Conservation (phyloP, 345 rosid species). For the Eucalyptus coolabah region DNA sequence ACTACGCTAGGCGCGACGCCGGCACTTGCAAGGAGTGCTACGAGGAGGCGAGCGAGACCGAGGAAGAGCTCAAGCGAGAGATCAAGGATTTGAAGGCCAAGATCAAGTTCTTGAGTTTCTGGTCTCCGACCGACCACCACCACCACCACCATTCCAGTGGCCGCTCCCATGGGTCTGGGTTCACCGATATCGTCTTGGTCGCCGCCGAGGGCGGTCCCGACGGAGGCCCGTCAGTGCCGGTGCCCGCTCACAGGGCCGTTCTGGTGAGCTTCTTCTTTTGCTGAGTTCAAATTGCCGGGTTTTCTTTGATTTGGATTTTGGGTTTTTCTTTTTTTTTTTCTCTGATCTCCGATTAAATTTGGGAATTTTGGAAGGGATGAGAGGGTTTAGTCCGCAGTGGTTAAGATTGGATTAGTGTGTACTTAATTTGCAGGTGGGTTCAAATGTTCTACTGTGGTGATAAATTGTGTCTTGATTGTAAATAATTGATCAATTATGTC, state of each 20-base stretch:
- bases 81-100: slow-evolving; percentile 3
- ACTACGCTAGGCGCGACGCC: slow-evolving; percentile 38
- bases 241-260: slow-evolving; percentile 58
- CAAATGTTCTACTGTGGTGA: not conserved
- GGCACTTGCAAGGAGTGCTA: slow-evolving; percentile 70
- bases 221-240: slow-evolving; percentile 15
- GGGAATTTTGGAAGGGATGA: not conserved
- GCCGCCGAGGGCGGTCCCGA: slow-evolving; percentile 32
- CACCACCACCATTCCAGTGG: not conserved
- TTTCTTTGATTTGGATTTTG: not conserved
- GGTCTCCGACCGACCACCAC: slow-evolving; percentile 16
- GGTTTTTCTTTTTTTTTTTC: not conserved
- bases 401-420: not conserved
- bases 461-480: not conserved
- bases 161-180: not conserved
- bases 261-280: slow-evolving; percentile 26
- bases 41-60: slow-evolving; percentile 39
- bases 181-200: slow-evolving; percentile 57
- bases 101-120: slow-evolving; percentile 42
- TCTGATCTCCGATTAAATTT: not conserved
- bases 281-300: not conserved
- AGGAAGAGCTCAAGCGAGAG: slow-evolving; percentile 7
- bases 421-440: not conserved
- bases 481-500: not conserved
- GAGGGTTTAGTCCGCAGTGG: not conserved